A percentile compares a stretch with the other conserved stretches of the same genome.
Conservation (phyloP, 306 rosid genomes). For the Cucumis cinereus region DNA sequence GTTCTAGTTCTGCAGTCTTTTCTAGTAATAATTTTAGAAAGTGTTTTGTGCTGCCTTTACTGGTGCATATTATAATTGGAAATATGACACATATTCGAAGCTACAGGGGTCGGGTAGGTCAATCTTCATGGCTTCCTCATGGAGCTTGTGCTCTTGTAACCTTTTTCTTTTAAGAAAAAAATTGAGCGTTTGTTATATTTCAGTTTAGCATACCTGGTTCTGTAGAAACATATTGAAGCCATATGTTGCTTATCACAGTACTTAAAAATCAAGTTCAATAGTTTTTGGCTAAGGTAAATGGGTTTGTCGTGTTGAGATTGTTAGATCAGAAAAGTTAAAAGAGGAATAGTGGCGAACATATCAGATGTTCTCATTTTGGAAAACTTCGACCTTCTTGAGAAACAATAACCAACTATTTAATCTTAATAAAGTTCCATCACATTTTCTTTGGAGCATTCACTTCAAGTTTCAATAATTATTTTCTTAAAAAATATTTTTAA, state of each 20-base stretch:
- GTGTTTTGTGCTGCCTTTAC: neutral
- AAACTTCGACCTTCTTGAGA: neutral
- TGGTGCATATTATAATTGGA: neutral
- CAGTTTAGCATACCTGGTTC: neutral
- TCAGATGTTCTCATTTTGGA: neutral
- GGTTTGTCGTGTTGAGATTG: neutral
- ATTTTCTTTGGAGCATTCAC: neutral
- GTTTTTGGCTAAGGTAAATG: neutral
- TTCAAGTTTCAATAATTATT: neutral
- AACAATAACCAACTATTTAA: neutral
- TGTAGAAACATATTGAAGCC: neutral
- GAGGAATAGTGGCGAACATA: neutral
- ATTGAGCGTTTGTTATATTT: neutral
- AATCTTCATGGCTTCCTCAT: neutral
- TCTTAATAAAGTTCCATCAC: neutral
- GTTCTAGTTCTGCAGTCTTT: neutral
- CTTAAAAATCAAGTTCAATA: neutral
- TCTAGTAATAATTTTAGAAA: neutral
- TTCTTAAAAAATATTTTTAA: neutral
- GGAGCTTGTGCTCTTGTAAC: neutral
- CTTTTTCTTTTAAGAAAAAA: neutral
- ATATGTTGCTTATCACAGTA: neutral
- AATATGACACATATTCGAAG: neutral
- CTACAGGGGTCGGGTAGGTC: neutral
- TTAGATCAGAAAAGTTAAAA: neutral